phyloP scores from a whole-genome alignment of 78 protist genomes.

The Emiliania huxleyi region DNA sequence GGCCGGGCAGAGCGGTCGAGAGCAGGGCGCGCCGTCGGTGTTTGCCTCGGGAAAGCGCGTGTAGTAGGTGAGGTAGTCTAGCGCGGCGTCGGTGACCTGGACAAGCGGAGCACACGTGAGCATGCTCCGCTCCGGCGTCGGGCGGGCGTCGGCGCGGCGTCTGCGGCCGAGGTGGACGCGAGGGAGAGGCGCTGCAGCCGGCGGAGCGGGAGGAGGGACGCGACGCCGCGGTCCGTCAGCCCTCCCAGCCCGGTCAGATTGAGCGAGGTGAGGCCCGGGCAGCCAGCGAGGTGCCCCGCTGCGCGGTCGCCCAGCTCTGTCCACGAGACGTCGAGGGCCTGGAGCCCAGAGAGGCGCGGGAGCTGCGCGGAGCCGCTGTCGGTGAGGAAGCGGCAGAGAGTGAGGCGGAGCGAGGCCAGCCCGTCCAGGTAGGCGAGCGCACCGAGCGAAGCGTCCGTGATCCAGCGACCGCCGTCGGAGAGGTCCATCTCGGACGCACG shows the following conservation, averaged over 20 bases:
- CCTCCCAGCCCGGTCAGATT: background rate
- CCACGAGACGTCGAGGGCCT: background rate
- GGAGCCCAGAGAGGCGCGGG: background rate
- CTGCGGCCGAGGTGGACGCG: background rate
- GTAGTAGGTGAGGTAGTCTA: constrained; percentile 10
- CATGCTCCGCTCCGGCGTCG: too few relatives aligned
- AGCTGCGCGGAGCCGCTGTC: background rate
- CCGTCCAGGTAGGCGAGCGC: background rate
- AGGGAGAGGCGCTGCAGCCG: background rate
- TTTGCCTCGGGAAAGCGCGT: background rate
- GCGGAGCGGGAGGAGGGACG: background rate
- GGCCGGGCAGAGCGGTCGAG: background rate
- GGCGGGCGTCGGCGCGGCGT: too few relatives aligned
- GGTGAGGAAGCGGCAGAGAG: background rate
- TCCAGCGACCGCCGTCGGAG: background rate
- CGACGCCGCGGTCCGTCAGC: background rate
- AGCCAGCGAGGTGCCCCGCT: background rate
- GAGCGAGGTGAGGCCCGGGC: background rate
- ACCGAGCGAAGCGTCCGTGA: background rate
- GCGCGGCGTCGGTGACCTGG: background rate
- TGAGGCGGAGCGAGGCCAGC: background rate
- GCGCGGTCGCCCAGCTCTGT: background rate
- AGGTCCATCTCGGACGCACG: background rate
- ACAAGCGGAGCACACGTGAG: too few relatives aligned
- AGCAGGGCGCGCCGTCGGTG: background rate